These are phyloP conservation scores for Sclerotinia sclerotiorum DNA, from an alignment of 2,329 filamentous ascomycete genomes.

Conservation along the genomic window DNA sequence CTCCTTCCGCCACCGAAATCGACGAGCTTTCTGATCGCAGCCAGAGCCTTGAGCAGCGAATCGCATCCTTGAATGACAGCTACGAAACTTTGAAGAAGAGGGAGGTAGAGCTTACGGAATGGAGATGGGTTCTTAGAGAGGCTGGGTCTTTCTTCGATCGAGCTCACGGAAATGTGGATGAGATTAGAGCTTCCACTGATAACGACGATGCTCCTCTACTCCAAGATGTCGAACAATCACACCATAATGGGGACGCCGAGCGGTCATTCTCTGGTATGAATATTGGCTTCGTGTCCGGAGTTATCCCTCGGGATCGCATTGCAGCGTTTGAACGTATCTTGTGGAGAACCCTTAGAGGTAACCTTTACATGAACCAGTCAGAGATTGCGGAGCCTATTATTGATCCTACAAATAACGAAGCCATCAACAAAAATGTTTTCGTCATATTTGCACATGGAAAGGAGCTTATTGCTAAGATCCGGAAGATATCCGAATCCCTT, in stretches of 20 bases:
- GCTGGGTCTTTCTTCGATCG: conserved; percentile 97
- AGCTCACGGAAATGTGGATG: conserved; percentile 92
- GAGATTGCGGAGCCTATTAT: conserved; percentile 93
- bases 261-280: conserved; percentile 96
- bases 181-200: conserved; percentile 87
- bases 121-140: conserved; percentile 96
- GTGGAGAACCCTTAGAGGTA: conserved; percentile 94
- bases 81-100: conserved; percentile 98
- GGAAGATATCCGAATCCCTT: conserved; percentile 97
- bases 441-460: conserved; percentile 99
- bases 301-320: conserved; percentile 89
- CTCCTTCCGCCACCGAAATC: conserved; percentile 90
- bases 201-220: conserved; percentile 88
- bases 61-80: conserved; percentile 91
- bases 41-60: conserved; percentile 86
- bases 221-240: conserved; percentile 86
- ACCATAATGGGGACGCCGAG: conserved; percentile 60
- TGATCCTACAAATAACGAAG: conserved; percentile 89
- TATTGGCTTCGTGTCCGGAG: conserved; percentile 96
- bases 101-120: conserved; percentile 94
- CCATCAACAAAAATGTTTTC: conserved; percentile 95
- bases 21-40: conserved; percentile 92
- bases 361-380: conserved; percentile 99
- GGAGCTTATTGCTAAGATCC: conserved; percentile 97
- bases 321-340: conserved; percentile 95